These are phyloP conservation scores for Plenodomus tracheiphilus DNA, from an alignment of 2,329 filamentous ascomycete genomes.

Conservation along the genomic window DNA sequence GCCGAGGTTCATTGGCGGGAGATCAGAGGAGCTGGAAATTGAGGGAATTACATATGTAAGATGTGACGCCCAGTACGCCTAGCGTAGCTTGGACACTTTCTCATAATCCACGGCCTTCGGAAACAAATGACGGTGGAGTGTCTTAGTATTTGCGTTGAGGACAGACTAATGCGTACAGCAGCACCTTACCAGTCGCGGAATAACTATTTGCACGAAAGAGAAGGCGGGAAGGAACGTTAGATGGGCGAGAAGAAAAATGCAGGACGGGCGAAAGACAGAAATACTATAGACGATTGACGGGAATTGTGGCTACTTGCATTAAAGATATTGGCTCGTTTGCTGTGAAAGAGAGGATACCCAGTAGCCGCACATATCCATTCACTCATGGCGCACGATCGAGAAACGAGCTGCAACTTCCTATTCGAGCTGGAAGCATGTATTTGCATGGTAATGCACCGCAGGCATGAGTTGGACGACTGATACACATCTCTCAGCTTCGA, in stretches of 20 bases:
- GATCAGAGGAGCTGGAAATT: neutral
- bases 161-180: neutral
- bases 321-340: neutral
- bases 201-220: neutral
- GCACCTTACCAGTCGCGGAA: neutral
- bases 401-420: neutral
- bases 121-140: neutral
- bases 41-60: neutral
- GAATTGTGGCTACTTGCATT: neutral
- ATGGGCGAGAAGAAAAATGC: neutral
- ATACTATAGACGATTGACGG: neutral
- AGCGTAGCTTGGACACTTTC: neutral
- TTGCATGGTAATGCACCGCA: neutral
- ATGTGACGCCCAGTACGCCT: neutral
- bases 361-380: neutral
- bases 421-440: neutral
- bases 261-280: neutral
- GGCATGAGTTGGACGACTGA: no score
- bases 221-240: neutral
- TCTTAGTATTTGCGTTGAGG: neutral
- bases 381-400: neutral
- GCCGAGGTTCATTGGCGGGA: neutral
- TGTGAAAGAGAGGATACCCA: neutral
- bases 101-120: neutral
- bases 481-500: no score